phyloP scores from a whole-genome alignment of 2,329 filamentous ascomycete species.

The Fusarium sp. region DNA sequence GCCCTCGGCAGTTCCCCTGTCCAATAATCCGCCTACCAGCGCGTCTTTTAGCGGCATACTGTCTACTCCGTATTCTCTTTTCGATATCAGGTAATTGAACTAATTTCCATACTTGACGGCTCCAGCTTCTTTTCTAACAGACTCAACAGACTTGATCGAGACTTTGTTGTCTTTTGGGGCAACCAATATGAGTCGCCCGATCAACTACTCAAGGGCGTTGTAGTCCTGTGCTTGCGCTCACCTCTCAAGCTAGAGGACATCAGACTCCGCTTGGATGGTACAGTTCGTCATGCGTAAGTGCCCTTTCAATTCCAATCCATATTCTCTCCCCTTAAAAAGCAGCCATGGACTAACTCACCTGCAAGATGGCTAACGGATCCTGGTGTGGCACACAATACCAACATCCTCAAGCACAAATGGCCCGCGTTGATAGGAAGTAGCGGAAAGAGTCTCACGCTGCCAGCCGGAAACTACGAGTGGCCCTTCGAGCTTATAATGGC shows the following conservation, averaged over 20 bases:
- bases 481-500: constrained; percentile 80
- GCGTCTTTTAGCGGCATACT: constrained; percentile 3
- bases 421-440: constrained; percentile 68
- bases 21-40: neutral
- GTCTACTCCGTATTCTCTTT: constrained; percentile 45
- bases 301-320: no score
- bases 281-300: constrained; percentile 73
- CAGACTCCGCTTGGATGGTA: constrained; percentile 76
- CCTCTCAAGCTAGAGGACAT: constrained; percentile 78
- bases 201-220: constrained; percentile 77
- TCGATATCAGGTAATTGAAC: constrained; percentile 66
- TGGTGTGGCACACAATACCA: constrained; percentile 66
- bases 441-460: constrained; percentile 68
- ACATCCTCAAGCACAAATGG: constrained; percentile 78
- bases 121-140: neutral
- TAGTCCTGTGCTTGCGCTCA: constrained; percentile 79
- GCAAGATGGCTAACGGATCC: constrained; percentile 64
- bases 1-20: neutral
- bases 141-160: constrained; percentile 74
- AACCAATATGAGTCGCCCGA: constrained; percentile 79
- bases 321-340: fast-evolving
- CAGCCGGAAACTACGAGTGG: constrained; percentile 84
- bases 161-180: constrained; percentile 82
- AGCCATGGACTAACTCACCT: neutral
- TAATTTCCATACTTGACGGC: neutral